Evolutionary conservation across 164 flowering plant genomes (phyloP), one percentile per base, ranked within the genome.

Genomic region (Macadamia integrifolia): DNA sequence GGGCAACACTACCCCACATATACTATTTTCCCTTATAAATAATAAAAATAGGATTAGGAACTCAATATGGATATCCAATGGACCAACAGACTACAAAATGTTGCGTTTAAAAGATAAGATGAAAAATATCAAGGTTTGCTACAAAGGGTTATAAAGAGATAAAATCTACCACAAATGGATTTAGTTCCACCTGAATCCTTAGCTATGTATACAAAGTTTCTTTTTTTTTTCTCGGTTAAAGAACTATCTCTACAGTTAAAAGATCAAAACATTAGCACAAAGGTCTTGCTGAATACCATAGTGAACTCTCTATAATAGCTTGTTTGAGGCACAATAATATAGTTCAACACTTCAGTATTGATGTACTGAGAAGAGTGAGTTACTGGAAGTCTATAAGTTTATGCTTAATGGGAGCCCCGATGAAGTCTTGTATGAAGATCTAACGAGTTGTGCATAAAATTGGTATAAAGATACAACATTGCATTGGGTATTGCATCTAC

Each of bases 371-470:
- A 91, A 88, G 69, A 90, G 85, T 9, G 96, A 93, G 61, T 66
- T 93, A 62, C 66, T 93, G 62, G 91, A 91, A 49, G 98, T 93
- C 56, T 93, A 91, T 63, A 96, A 93, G 71, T 93, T 79, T 62
- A 93, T 93, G 98, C 83, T 89, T 1, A 82, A 93, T 66, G 96
- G 96, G 30, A 89, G 96, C 67, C 86, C 91, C 40, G 97, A 93
- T 64, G 79, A 69, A 48, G 67, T 81, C 58, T 80, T 93, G 11
- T 83, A 88, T 72, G 80, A 74, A 60, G 92, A 57, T n/a, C 76
- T 13, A 73, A 67, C 0, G 55, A 70, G n/a, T 80, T 77, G 0
- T 56, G 60, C 14, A 40, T 73, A 1, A 55, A 76, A 69, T 44
- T 93, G 97, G 96, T 12, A 5, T 81, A 83, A 40, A 75, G 98